Evolutionary conservation across 805 yeast genomes (phyloP).

Genomic region (Pichia eremophila): DNA sequence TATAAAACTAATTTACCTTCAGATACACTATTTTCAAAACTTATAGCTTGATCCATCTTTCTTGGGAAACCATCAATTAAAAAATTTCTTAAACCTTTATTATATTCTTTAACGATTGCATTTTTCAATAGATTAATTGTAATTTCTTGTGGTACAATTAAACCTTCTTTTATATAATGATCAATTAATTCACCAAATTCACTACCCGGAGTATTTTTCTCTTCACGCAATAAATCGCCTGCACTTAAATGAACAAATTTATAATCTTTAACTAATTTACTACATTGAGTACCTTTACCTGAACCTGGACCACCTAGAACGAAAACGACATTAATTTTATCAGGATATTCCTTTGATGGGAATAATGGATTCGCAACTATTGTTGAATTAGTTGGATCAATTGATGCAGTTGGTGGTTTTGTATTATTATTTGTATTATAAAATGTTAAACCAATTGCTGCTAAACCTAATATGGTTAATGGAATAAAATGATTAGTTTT

Average conservation of each 20-base stretch:
- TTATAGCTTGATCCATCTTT: slow-evolving; percentile 94
- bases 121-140: slow-evolving; percentile 76
- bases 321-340: slow-evolving; percentile 60
- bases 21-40: slow-evolving; percentile 76
- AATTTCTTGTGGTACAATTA: slow-evolving; percentile 87
- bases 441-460: slow-evolving; percentile 26
- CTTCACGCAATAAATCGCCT: slow-evolving; percentile 93
- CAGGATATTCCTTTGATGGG: slow-evolving; percentile 3
- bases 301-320: slow-evolving; percentile 98
- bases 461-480: slow-evolving; percentile 19
- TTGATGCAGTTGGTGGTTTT: slow-evolving; percentile 26
- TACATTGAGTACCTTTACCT: slow-evolving; percentile 96
- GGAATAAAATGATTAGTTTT: slow-evolving; percentile 18
- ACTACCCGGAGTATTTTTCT: slow-evolving; percentile 75
- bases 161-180: slow-evolving; percentile 75
- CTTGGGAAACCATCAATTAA: slow-evolving; percentile 95
- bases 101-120: slow-evolving; percentile 53
- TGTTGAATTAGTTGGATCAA: slow-evolving; percentile 31
- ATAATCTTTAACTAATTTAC: slow-evolving; percentile 68
- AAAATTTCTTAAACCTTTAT: slow-evolving; percentile 51
- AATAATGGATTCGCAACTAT: slow-evolving; percentile 3
- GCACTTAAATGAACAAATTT: slow-evolving; percentile 86
- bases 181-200: slow-evolving; percentile 80
- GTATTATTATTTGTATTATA: slow-evolving; percentile 21
- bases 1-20: slow-evolving; percentile 63